These are phyloP conservation scores for Apostasia shenzhenica DNA, from an alignment of 106 monocot genomes.

Conservation along the genomic window DNA sequence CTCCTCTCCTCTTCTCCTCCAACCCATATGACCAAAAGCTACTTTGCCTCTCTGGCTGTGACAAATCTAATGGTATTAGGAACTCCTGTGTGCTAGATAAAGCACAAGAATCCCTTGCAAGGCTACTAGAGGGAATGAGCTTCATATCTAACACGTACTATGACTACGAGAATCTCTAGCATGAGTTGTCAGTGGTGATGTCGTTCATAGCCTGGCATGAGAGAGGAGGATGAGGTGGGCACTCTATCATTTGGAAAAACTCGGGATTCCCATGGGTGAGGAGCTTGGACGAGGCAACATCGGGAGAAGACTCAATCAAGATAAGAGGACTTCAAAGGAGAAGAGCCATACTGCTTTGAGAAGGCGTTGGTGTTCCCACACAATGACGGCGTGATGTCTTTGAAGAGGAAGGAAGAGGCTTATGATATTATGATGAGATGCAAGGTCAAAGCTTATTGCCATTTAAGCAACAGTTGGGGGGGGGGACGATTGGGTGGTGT, in stretches of 20 bases:
- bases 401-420: slow-evolving; percentile 17
- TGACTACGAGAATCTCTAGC: slow-evolving; percentile 63
- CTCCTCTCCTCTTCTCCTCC: slow-evolving; percentile 60
- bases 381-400: slow-evolving; percentile 26
- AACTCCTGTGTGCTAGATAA: slow-evolving; percentile 65
- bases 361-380: slow-evolving; percentile 46
- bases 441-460: slow-evolving; percentile 31
- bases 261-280: slow-evolving; percentile 41
- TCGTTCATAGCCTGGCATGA: slow-evolving; percentile 56
- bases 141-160: slow-evolving; percentile 68
- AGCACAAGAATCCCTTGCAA: slow-evolving; percentile 41
- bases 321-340: slow-evolving; percentile 15
- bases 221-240: slow-evolving; percentile 49
- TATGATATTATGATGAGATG: slow-evolving; percentile 39
- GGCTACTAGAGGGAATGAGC: slow-evolving; percentile 39
- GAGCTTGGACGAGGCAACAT: slow-evolving; percentile 19
- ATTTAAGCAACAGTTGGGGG: background rate
- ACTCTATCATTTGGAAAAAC: slow-evolving; percentile 68
- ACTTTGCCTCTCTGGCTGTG: slow-evolving; percentile 43
- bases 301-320: slow-evolving; percentile 17
- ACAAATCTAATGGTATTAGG: slow-evolving; percentile 38
- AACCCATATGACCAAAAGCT: slow-evolving; percentile 25
- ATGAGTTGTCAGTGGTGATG: slow-evolving; percentile 40
- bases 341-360: slow-evolving; percentile 40
- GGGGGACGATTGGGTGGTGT: background rate